Percentiles rank a stretch among this genome's conserved stretches.
Conservation (phyloP, 73 alveolate genomes). For the Tetrahymena malaccensis region DNA sequence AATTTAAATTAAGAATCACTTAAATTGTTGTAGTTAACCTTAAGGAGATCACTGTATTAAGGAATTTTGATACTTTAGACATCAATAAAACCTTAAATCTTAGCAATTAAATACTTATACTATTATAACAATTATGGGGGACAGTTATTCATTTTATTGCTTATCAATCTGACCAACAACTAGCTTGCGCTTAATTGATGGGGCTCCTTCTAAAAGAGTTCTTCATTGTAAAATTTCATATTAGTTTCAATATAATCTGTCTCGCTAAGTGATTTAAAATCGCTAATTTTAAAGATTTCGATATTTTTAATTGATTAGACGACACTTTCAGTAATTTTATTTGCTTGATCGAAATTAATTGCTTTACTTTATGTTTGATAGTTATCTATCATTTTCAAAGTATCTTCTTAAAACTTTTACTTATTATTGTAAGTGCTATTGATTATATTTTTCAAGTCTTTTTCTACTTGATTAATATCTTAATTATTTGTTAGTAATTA, state of each 20-base stretch:
- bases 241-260: neutral
- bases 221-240: neutral
- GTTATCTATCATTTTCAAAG: no score
- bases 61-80: neutral
- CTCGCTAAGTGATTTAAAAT: neutral
- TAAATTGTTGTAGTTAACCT: neutral
- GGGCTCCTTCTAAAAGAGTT: neutral
- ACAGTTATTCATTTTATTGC: neutral
- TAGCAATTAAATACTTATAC: neutral
- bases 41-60: no score
- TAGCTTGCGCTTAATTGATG: neutral
- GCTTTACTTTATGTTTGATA: neutral
- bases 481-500: no score
- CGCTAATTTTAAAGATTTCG: neutral
- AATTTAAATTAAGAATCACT: no score
- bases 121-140: neutral
- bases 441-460: no score
- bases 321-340: no score
- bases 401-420: no score
- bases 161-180: neutral
- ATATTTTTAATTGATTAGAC: no score
- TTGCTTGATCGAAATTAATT: neutral
- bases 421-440: neutral
- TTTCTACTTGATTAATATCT: neutral
- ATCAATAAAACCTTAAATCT: neutral